Conservation (phyloP, 352 stramenopile genomes). For the Thalassiosira hispida region DNA sequence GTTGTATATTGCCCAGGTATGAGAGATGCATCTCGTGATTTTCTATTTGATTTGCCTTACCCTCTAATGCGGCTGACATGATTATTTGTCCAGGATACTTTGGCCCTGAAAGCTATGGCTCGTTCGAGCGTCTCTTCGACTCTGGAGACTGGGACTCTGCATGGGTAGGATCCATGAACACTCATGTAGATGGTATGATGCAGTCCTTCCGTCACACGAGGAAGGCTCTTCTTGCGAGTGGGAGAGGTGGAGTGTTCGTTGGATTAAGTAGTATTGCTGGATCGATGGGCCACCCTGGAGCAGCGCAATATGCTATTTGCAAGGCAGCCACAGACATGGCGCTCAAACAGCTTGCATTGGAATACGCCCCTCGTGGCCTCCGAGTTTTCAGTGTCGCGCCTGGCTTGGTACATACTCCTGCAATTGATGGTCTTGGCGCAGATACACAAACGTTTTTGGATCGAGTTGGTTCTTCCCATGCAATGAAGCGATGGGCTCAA, state of each 20-base stretch:
- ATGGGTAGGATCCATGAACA: constrained; percentile 24
- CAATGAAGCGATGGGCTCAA: constrained; percentile 22
- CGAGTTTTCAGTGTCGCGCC: constrained; percentile 18
- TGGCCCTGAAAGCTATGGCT: constrained; percentile 16
- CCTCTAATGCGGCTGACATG: too few species aligned
- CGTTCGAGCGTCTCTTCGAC: constrained; percentile 28
- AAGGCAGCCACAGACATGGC: constrained; percentile 23
- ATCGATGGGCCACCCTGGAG: constrained; percentile 12
- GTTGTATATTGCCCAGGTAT: too few species aligned
- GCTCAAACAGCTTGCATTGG: constrained; percentile 24
- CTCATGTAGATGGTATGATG: constrained; percentile 34
- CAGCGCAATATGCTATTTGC: constrained; percentile 31
- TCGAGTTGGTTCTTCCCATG: constrained; percentile 19
- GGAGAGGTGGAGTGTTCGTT: constrained; percentile 7
- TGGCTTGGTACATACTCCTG: constrained; percentile 28
- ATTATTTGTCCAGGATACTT: constrained; percentile 31
- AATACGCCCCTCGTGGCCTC: constrained; percentile 26
- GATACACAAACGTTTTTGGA: constrained; percentile 21
- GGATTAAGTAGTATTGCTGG: constrained; percentile 28
- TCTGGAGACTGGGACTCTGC: constrained; percentile 20
- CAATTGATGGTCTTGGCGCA: constrained; percentile 20
- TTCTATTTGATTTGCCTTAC: too few species aligned
- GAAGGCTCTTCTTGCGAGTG: constrained; percentile 21
- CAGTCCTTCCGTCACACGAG: constrained; percentile 16
- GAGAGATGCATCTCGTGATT: too few species aligned